phyloP scores from a whole-genome alignment of 2,329 filamentous ascomycete species.

The Xylaria sp. region DNA sequence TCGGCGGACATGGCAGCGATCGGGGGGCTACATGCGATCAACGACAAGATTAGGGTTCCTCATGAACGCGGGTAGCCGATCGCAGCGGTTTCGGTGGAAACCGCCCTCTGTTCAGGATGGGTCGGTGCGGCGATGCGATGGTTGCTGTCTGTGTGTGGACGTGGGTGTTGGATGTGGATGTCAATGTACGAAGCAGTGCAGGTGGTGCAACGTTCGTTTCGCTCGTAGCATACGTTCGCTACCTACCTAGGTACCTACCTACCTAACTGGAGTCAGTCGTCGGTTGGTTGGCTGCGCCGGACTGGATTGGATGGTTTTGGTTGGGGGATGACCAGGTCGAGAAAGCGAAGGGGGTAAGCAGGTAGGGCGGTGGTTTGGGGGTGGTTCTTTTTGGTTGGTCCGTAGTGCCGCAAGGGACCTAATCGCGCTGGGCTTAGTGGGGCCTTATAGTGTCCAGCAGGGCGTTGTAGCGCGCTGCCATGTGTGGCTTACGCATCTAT shows the following conservation, averaged over 20 bases:
- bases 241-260: no score
- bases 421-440: neutral
- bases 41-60: constrained; percentile 28
- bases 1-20: constrained; percentile 63
- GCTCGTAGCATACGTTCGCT: neutral
- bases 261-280: no score
- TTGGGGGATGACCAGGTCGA: constrained; percentile 29
- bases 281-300: constrained; percentile 26
- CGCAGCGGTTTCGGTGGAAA: constrained; percentile 30
- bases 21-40: constrained; percentile 57
- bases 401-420: neutral
- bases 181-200: constrained; percentile 2
- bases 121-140: constrained; percentile 20
- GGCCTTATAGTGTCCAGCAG: neutral
- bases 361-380: constrained; percentile 14
- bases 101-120: constrained; percentile 23
- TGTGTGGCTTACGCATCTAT: constrained; percentile 31
- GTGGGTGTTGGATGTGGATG: neutral
- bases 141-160: constrained; percentile 10
- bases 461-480: neutral
- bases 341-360: constrained; percentile 24
- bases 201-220: constrained; percentile 32
- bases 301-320: constrained; percentile 28
- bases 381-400: constrained; percentile 24
- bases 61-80: constrained; percentile 33